These are phyloP conservation scores for Oryza glumipatula DNA, from an alignment of 176 grass and related monocot genomes.

Conservation along the genomic window DNA sequence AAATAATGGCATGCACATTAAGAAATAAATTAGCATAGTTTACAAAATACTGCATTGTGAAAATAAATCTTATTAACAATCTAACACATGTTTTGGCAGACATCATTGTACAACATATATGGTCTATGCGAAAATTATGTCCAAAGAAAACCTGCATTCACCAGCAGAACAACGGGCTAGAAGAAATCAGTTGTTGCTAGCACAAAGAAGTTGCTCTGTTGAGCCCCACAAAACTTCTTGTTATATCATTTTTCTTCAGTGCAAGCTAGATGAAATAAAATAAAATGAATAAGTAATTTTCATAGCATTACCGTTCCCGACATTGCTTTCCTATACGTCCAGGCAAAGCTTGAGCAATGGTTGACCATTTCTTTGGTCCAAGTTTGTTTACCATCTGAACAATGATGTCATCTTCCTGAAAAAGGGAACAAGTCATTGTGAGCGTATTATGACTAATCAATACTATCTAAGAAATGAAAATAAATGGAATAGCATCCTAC, in stretches of 20 bases:
- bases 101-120: neutral
- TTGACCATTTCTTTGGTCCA: constrained; percentile 96
- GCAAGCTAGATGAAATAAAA: constrained; percentile 28
- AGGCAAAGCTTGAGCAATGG: constrained; percentile 91
- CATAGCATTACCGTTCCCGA: constrained; percentile 81
- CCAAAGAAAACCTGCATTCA: constrained; percentile 18
- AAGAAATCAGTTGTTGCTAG: constrained; percentile 7
- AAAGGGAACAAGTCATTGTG: constrained; percentile 22
- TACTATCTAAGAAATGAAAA: constrained; percentile 29
- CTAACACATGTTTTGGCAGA: neutral
- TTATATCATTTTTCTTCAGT: neutral
- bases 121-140: neutral
- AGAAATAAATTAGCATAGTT: constrained; percentile 15
- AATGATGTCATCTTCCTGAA: constrained; percentile 97
- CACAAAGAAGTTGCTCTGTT: constrained; percentile 22
- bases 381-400: constrained; percentile 90
- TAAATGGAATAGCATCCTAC: constrained; percentile 47
- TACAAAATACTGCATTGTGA: constrained; percentile 2
- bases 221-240: neutral
- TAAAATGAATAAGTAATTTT: constrained; percentile 8
- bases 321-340: constrained; percentile 99
- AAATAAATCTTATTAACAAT: constrained; percentile 14
- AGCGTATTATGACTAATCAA: constrained; percentile 2
- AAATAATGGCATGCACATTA: neutral
- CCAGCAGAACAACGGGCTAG: neutral